Percentiles rank a stretch among this genome's conserved stretches.
Conservation (phyloP, 2,329 filamentous ascomycete species). For the Stagonosporopsis vannaccii region DNA sequence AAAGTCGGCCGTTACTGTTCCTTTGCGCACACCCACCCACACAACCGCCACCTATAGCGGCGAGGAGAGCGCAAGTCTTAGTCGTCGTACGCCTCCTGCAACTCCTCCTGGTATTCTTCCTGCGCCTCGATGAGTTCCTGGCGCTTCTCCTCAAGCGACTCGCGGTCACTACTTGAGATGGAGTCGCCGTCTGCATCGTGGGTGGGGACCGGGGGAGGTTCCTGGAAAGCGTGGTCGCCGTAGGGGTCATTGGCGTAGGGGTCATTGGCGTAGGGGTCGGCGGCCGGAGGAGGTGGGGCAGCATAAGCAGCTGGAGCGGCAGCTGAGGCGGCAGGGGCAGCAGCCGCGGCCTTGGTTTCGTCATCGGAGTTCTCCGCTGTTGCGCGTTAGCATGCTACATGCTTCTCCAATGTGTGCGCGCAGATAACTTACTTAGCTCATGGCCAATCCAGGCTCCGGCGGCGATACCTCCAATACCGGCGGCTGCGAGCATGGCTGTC, state of each 20-base stretch:
- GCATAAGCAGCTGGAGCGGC: slow-evolving; percentile 25
- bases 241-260: slow-evolving; percentile 26
- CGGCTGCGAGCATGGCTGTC: slow-evolving; percentile 61
- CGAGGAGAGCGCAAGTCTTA: not conserved
- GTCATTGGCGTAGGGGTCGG: slow-evolving; percentile 8
- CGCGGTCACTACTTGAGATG: slow-evolving; percentile 48
- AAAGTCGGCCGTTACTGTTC: slow-evolving; percentile 3
- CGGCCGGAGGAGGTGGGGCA: slow-evolving; percentile 1
- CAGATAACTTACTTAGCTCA: slow-evolving; percentile 59
- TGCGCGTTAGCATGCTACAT: slow-evolving; percentile 18
- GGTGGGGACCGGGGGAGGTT: slow-evolving; percentile 47
- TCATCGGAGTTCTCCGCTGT: slow-evolving; percentile 45
- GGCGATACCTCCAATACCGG: slow-evolving; percentile 65
- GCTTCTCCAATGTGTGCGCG: not conserved
- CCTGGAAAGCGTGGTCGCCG: slow-evolving; percentile 27
- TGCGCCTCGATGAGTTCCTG: slow-evolving; percentile 63
- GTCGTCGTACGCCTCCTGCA: slow-evolving; percentile 43
- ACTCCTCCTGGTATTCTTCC: slow-evolving; percentile 59
- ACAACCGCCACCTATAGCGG: not conserved
- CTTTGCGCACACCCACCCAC: not conserved
- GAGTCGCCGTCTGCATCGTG: slow-evolving; percentile 54
- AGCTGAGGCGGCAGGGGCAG: slow-evolving; percentile 21
- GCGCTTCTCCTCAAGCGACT: slow-evolving; percentile 59
- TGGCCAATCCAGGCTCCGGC: slow-evolving; percentile 66
- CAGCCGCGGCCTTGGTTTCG: slow-evolving; percentile 27